phyloP scores from a whole-genome alignment of 305 asterid genomes.

The Plantago lanceolata region DNA sequence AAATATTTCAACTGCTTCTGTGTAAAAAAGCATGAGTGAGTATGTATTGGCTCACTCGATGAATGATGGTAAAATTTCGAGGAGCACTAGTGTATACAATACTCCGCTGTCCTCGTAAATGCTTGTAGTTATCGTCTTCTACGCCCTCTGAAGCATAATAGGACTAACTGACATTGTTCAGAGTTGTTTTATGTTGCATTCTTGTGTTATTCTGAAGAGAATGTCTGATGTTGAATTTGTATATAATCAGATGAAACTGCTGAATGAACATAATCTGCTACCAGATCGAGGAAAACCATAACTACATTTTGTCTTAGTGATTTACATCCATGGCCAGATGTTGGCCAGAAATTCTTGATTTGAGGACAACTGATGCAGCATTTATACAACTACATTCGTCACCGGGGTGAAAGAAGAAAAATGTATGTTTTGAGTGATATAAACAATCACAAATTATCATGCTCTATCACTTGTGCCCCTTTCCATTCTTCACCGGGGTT shows the following conservation, averaged over 20 bases:
- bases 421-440: background rate
- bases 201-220: too few relatives aligned
- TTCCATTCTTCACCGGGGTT: constrained; percentile 89
- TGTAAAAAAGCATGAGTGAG: background rate
- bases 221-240: too few relatives aligned
- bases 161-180: too few relatives aligned
- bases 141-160: too few relatives aligned
- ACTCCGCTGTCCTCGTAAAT: constrained; percentile 52
- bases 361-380: background rate
- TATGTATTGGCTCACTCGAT: constrained; percentile 42
- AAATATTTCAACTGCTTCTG: background rate
- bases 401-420: background rate
- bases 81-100: constrained; percentile 64
- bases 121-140: constrained; percentile 71
- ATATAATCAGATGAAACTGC: too few relatives aligned
- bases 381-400: constrained; percentile 11
- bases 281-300: too few relatives aligned
- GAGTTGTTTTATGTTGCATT: too few relatives aligned
- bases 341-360: background rate
- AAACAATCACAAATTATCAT: constrained; percentile 53
- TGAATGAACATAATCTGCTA: too few relatives aligned
- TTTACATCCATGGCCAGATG: too few relatives aligned
- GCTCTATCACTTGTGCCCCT: constrained; percentile 87
- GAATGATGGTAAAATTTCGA: constrained; percentile 58
- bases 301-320: too few relatives aligned